A percentile compares a stretch with the other conserved stretches of the same genome.
phyloP scores from a whole-genome alignment of 2,329 filamentous ascomycete genomes.

The Sporothrix brasiliensis region DNA sequence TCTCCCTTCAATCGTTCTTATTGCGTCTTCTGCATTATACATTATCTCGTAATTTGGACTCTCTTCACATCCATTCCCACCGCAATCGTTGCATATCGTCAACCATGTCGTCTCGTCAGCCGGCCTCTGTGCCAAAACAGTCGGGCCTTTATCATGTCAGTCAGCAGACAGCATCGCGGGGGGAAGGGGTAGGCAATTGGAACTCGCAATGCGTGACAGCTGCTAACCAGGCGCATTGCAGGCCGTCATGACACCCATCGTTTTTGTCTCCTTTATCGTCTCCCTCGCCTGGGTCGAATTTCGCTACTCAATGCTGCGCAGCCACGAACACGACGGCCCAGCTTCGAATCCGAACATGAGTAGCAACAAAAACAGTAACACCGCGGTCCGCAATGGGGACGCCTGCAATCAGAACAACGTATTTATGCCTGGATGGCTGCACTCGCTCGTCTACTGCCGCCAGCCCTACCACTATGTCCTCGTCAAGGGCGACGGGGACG shows the following conservation, averaged over 20 bases:
- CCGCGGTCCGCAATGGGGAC: neutral
- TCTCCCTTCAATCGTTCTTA: no score
- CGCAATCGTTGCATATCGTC: neutral
- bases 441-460: conserved; percentile 47
- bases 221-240: conserved; percentile 36
- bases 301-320: conserved; percentile 56
- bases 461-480: conserved; percentile 46
- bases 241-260: conserved; percentile 63
- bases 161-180: neutral
- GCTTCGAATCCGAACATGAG: neutral
- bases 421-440: conserved; percentile 49
- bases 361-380: conserved; percentile 29
- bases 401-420: conserved; percentile 37
- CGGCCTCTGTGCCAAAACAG: conserved; percentile 7
- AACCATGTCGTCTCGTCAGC: conserved; percentile 28
- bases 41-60: neutral
- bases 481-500: conserved; percentile 29
- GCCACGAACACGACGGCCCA: conserved; percentile 44
- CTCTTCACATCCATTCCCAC: neutral
- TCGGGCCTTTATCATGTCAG: conserved; percentile 32
- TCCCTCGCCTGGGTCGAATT: conserved; percentile 66
- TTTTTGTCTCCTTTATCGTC: conserved; percentile 66
- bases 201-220: neutral
- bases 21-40: neutral
- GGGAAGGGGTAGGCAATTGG: neutral